These are phyloP conservation scores for Flueggea neowawraea DNA, from an alignment of 441 rosid genomes.

Conservation along the genomic window DNA sequence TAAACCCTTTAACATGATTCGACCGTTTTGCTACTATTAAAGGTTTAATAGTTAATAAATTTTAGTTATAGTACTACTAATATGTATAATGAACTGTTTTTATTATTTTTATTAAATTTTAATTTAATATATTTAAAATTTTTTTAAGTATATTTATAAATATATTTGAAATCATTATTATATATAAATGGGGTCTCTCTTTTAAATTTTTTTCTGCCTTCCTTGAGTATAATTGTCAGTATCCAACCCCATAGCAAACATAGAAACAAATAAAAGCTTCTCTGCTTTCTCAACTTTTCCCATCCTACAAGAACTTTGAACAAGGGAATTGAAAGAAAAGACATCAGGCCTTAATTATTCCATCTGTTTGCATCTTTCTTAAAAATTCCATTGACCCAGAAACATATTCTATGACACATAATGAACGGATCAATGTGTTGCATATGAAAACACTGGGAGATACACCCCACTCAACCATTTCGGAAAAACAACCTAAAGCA, in stretches of 20 bases:
- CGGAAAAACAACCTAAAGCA: constrained; percentile 75
- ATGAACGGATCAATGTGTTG: constrained; percentile 57
- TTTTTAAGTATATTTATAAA: too few relatives aligned
- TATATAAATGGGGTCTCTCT: too few relatives aligned
- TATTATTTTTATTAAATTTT: too few relatives aligned
- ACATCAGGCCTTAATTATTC: constrained; percentile 57
- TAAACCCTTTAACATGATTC: too few relatives aligned
- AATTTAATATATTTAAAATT: too few relatives aligned
- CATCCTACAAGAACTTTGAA: constrained; percentile 58
- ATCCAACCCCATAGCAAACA: constrained; percentile 49
- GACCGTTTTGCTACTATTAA: too few relatives aligned
- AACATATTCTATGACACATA: constrained; percentile 50
- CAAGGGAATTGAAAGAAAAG: constrained; percentile 59
- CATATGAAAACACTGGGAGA: constrained; percentile 64
- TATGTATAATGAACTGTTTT: too few relatives aligned
- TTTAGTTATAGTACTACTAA: too few relatives aligned
- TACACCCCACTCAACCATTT: constrained; percentile 81
- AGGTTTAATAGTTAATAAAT: too few relatives aligned
- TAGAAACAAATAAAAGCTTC: constrained; percentile 38
- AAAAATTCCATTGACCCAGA: constrained; percentile 46
- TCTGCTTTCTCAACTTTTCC: constrained; percentile 51
- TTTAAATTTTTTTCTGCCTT: too few relatives aligned
- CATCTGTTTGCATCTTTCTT: constrained; percentile 51
- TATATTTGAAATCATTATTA: too few relatives aligned
- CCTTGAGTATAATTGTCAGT: constrained; percentile 66